Base-by-base conservation (phyloP, 371 early-diverging fungal species). In the Dinochytrium kinnereticum region DNA sequence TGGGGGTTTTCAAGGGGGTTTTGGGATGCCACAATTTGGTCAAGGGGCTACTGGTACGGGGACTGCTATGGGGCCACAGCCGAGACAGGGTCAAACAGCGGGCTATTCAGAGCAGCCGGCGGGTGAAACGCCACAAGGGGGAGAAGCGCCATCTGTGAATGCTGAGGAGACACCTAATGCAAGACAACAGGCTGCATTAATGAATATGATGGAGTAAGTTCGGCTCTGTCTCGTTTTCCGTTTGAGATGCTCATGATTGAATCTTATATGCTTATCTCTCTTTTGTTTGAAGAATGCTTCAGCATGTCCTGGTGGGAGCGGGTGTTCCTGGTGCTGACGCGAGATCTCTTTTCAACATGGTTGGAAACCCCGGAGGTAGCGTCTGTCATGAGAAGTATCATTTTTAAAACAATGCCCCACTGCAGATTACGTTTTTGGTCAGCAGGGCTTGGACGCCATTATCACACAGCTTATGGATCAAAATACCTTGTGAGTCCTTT, bases 381-480 rank as follows among this genome's bases (percentile, higher is more conserved):
- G n/a, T 61, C 34, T 13, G 17, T 49, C 24, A 64, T 37, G 37
- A 10, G 3, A 31, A 0, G 2, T 17, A 34, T 64, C 17, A 39
- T 36, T 53, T 61, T 66, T 65, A 0, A 7, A 1, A 38, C 51
- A 34, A 44, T 0, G 28, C 50, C 21, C 50, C 50, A 36, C 24
- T 24, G 3, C 44, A 76, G 84, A 84, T 53, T 84, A 84, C 72
- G 84, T 78, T 2, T 80, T 84, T 68, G 79, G 81, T 0, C 77
- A 76, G 44, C 66, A 57, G 7, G 78, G 76, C 2, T 61, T 81
- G 33, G 84, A 84, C 55, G 77, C 69, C 34, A 74, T 84, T 51
- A 72, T 84, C 26, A 74, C 84, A 2, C 80, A 79, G 65, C 66
- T 82, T 24, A 82, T 82, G 82, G 80, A 80, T 37, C 80, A 80